phyloP scores from a whole-genome alignment of 2,329 filamentous ascomycete genomes.

The Stylonectria norvegica region DNA sequence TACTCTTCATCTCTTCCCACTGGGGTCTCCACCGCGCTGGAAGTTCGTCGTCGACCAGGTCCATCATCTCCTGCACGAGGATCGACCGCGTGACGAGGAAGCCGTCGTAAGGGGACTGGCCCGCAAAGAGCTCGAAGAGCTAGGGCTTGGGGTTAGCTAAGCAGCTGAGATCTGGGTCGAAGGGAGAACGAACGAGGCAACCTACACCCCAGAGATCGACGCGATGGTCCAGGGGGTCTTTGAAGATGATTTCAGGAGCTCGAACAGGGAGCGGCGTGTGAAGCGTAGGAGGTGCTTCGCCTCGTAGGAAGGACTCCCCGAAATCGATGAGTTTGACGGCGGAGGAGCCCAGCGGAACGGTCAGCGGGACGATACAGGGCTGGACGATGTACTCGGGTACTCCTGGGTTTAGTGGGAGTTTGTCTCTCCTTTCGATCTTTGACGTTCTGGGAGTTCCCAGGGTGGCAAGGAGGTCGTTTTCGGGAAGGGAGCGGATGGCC shows the following conservation, averaged over 20 bases:
- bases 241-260: constrained; percentile 21
- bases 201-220: constrained; percentile 22
- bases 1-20: constrained; percentile 10
- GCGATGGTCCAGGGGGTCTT: constrained; percentile 12
- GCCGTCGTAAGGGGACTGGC: constrained; percentile 21
- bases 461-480: constrained; percentile 6
- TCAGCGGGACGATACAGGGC: constrained; percentile 9
- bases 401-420: too few relatives aligned
- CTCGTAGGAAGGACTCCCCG: constrained; percentile 17
- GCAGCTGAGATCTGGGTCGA: rapidly evolving
- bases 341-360: background rate
- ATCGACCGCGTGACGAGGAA: constrained; percentile 10
- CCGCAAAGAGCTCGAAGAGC: constrained; percentile 25
- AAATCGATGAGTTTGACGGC: constrained; percentile 23
- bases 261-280: constrained; percentile 17
- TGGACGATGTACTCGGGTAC: constrained; percentile 5
- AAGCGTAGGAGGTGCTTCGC: constrained; percentile 2
- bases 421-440: too few relatives aligned
- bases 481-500: background rate
- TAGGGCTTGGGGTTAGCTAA: constrained; percentile 5
- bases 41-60: constrained; percentile 8
- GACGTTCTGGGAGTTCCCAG: constrained; percentile 10
- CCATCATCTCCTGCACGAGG: constrained; percentile 19
- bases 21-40: constrained; percentile 14
- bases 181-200: constrained; percentile 13